Evolutionary conservation across 2,329 filamentous ascomycete genomes (phyloP), one percentile per base, ranked within the genome.

Genomic region (Trichophyton equinum): DNA sequence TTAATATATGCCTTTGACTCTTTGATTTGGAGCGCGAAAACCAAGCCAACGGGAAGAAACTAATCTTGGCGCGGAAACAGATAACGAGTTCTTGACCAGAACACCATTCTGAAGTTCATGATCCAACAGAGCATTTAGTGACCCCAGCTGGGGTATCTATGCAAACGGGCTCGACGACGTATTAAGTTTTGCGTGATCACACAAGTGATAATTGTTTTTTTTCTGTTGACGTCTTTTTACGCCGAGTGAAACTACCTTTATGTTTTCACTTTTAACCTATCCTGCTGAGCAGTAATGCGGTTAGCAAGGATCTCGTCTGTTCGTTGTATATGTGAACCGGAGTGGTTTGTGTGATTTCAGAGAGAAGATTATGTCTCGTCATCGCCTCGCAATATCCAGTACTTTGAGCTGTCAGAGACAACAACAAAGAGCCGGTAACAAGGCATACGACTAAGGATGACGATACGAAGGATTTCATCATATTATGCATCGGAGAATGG

Each of bases 391-490:
- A 59, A 13, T 13, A 20, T 51, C 47, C 36, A 40, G n/a, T 49
- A 46, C 25, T 51, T 60, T 56, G 18, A 58, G 33, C 49, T 59
- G 15, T 27, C 27, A 42, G 27, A 53, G 40, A 60, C 33, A 44
- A 20, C 15, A 47, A 40, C 36, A 44, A 44, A 36, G 49, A 27
- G 36, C 46, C 11, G 49, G 72, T 70, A 72, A 70, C 72, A 72
- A 71, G 76, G 77, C 74, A 76, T 95, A 85, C 82, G 90, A 80
- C 89, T 95, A 95, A 95, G 90, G 90, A 95, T 95, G 90, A 95
- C 89, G 87, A 91, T 91, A 91, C 81, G 27, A 77, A 76, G 74
- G 74, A 79, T 91, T 85, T 94, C 90, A 92, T 95, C 90, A 92
- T 87, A 69, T 8, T 36, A 36, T 51, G 30, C 13, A 18, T 36